Percentiles rank a stretch among this genome's conserved stretches.
phyloP scores from a whole-genome alignment of 768 basidiomycete genomes.

The Phaeotremella fagi region DNA sequence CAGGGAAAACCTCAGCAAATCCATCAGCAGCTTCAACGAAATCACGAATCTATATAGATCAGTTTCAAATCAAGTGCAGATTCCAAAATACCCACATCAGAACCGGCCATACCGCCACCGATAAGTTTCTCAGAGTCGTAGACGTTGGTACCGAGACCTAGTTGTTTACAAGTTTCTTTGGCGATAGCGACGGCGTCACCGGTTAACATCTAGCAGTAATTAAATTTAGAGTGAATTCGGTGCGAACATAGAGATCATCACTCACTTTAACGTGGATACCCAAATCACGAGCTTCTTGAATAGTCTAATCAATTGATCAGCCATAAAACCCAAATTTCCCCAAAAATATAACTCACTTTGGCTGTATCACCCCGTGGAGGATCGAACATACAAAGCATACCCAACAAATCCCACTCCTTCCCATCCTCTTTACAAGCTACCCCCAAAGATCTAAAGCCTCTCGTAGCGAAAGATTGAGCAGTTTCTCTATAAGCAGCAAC shows the following conservation, averaged over 20 bases:
- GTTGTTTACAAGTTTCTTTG: conserved; percentile 53
- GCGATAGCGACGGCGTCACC: conserved; percentile 56
- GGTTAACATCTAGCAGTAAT: conserved; percentile 52
- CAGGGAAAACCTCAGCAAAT: conserved; percentile 56
- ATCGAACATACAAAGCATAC: conserved; percentile 53
- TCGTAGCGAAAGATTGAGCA: conserved; percentile 50
- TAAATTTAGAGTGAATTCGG: background rate
- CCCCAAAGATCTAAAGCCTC: conserved; percentile 54
- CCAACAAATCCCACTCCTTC: conserved; percentile 52
- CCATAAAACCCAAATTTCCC: background rate
- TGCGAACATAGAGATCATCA: background rate
- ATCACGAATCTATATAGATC: conserved; percentile 46
- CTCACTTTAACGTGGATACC: conserved; percentile 52
- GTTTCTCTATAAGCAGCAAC: conserved; percentile 48
- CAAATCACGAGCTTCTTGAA: conserved; percentile 52
- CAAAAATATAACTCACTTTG: conserved; percentile 31
- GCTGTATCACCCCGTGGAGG: conserved; percentile 54
- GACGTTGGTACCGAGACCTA: conserved; percentile 53
- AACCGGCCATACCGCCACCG: conserved; percentile 52
- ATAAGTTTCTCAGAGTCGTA: conserved; percentile 54
- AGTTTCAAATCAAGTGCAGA: background rate
- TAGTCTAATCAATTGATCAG: conserved; percentile 40
- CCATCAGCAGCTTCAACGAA: conserved; percentile 56
- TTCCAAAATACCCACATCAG: conserved; percentile 34
- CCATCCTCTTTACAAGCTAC: conserved; percentile 53